These are phyloP conservation scores for Clavulina sp. DNA, from an alignment of 768 basidiomycete genomes.

Conservation along the genomic window DNA sequence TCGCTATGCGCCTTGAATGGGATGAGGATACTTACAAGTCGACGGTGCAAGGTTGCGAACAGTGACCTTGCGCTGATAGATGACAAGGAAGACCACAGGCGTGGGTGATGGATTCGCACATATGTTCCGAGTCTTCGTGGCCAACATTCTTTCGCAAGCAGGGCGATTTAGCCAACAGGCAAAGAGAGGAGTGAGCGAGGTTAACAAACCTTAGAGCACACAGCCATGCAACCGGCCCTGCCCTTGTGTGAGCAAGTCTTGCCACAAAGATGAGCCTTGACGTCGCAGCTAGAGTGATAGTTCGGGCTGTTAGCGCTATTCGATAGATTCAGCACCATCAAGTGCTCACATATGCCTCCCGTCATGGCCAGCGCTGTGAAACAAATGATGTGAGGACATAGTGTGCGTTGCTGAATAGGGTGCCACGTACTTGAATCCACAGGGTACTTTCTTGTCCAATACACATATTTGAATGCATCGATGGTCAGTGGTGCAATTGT, in stretches of 20 bases:
- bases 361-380: slow-evolving; percentile 38
- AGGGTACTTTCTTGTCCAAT: slow-evolving; percentile 25
- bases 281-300: slow-evolving; percentile 28
- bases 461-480: slow-evolving; percentile 28
- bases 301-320: not conserved
- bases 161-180: no score
- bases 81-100: no score
- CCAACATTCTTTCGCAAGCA: no score
- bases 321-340: not conserved
- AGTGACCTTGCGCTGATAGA: no score
- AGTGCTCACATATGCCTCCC: slow-evolving; percentile 35
- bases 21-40: no score
- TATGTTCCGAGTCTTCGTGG: no score
- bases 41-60: no score
- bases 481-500: slow-evolving; percentile 37
- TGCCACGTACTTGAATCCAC: slow-evolving; percentile 30
- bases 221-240: slow-evolving; percentile 31
- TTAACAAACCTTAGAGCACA: no score
- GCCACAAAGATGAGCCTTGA: slow-evolving; percentile 36
- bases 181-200: no score
- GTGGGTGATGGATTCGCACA: no score
- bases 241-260: slow-evolving; percentile 28
- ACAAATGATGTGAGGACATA: not conserved
- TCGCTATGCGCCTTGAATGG: no score
- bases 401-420: not conserved